Evolutionary conservation across 2,329 filamentous ascomycete genomes (phyloP).

Genomic region (Stagonosporopsis vannaccii): DNA sequence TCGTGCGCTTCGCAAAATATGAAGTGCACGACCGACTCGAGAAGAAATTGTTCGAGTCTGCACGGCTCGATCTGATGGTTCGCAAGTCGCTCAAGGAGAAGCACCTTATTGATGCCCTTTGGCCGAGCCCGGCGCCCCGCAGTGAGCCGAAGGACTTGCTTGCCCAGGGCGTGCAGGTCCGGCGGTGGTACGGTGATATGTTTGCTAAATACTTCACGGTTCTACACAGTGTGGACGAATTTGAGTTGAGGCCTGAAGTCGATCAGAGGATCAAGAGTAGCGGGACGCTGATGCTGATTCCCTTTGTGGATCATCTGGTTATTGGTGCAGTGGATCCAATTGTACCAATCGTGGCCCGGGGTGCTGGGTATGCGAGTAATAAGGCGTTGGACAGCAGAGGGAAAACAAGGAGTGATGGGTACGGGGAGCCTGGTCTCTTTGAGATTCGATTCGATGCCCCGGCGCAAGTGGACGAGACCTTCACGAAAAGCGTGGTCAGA

Average conservation of each 20-base stretch:
- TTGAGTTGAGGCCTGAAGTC: slow-evolving; percentile 41
- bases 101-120: slow-evolving; percentile 45
- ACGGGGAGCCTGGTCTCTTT: slow-evolving; percentile 41
- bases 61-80: slow-evolving; percentile 46
- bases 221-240: slow-evolving; percentile 42
- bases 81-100: slow-evolving; percentile 50
- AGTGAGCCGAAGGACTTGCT: slow-evolving; percentile 38
- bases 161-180: slow-evolving; percentile 43
- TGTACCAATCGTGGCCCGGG: slow-evolving; percentile 42
- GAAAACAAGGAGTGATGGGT: slow-evolving; percentile 21
- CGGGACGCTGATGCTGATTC: slow-evolving; percentile 45
- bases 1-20: slow-evolving; percentile 45
- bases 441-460: slow-evolving; percentile 47
- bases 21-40: slow-evolving; percentile 47
- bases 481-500: slow-evolving; percentile 40
- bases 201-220: slow-evolving; percentile 47
- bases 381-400: slow-evolving; percentile 27
- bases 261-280: slow-evolving; percentile 41
- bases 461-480: slow-evolving; percentile 37
- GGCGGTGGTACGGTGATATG: slow-evolving; percentile 49
- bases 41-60: slow-evolving; percentile 46
- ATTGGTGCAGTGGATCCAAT: slow-evolving; percentile 46
- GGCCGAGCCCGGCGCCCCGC: slow-evolving; percentile 43
- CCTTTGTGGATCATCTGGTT: slow-evolving; percentile 44
- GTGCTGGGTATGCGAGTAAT: slow-evolving; percentile 40